Conservation (phyloP, 306 rosid species). For the Ceratonia siliqua region DNA sequence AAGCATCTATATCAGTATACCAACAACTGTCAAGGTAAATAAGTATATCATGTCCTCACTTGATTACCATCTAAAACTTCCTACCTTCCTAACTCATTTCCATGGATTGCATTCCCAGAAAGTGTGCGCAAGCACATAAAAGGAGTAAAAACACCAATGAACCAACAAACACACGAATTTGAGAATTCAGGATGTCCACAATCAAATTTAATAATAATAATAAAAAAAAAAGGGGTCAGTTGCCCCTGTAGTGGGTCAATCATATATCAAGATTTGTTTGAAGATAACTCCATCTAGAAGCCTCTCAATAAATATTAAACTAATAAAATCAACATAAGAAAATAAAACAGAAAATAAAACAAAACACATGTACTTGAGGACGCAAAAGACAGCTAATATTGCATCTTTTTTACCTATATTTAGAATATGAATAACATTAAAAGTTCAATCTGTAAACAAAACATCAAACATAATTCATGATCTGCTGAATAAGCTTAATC, state of each 20-base stretch:
- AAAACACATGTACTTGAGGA: not conserved
- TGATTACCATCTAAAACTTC: conserved; percentile 26
- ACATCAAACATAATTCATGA: conserved; percentile 15
- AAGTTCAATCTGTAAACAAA: conserved; percentile 19
- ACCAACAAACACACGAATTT: not conserved
- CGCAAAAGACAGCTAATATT: not conserved
- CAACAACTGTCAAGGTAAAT: conserved; percentile 11
- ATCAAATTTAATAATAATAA: not conserved
- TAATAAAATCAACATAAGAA: not conserved
- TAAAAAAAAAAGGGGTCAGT: not conserved
- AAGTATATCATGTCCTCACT: conserved; percentile 1
- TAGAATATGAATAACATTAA: not conserved
- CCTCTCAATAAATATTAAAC: not conserved
- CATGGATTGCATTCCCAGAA: conserved; percentile 5
- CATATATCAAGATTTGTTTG: conserved; percentile 14
- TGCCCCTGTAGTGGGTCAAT: not conserved
- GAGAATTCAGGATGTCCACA: not conserved
- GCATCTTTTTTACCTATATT: not conserved
- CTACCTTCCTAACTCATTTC: conserved; percentile 22
- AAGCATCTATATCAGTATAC: not conserved
- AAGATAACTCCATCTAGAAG: conserved; percentile 9
- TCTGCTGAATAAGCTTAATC: conserved; percentile 15
- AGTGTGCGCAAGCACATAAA: not conserved
- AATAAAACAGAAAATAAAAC: not conserved
- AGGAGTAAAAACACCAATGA: not conserved